These are phyloP conservation scores for Solanum corneliomulleri DNA, from an alignment of 257 asterid species.

Conservation along the genomic window DNA sequence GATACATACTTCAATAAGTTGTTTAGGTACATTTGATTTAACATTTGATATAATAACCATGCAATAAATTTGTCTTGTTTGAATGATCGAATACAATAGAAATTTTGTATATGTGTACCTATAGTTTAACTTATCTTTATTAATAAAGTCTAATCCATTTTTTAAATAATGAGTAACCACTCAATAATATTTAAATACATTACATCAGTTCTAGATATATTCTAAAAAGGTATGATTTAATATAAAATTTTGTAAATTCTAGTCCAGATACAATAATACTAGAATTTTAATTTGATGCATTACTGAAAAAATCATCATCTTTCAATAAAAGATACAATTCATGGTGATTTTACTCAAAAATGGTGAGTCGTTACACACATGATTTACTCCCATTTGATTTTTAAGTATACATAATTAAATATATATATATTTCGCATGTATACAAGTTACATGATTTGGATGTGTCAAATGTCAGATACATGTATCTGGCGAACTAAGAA, in stretches of 20 bases:
- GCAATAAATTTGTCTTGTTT: background rate
- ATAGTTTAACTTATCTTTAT: background rate
- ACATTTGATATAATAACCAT: no score
- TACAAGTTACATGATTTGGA: background rate
- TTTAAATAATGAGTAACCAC: background rate
- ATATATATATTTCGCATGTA: background rate
- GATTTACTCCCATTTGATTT: no score
- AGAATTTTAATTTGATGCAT: no score
- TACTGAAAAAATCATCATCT: background rate
- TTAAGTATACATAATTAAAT: background rate
- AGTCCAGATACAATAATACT: background rate
- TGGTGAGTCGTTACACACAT: background rate
- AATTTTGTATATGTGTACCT: background rate
- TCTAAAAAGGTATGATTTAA: background rate
- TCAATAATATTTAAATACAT: background rate
- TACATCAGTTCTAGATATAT: no score
- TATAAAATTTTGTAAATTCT: no score
- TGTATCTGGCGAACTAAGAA: background rate
- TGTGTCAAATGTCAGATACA: no score
- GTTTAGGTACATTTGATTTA: background rate
- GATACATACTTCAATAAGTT: background rate
- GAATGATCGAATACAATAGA: no score
- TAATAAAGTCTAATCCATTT: background rate
- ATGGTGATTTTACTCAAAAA: background rate
- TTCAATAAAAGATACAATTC: background rate